Evolutionary conservation across 352 stramenopile genomes (phyloP).

Genomic region (Phytophthora nicotianae): DNA sequence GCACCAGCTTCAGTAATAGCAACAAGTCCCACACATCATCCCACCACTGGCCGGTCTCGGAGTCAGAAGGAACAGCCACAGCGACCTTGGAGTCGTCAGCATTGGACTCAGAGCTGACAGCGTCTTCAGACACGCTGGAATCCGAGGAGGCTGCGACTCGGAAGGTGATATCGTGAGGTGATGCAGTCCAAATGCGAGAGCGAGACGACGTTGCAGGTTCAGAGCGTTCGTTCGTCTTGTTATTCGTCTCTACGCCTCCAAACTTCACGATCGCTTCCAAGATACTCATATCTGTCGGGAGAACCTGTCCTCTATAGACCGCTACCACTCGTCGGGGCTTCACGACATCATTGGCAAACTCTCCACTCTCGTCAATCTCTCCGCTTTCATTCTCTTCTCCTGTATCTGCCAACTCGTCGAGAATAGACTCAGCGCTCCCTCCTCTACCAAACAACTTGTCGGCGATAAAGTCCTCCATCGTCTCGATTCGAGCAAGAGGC

Average conservation of each 20-base stretch:
- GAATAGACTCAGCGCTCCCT: slow-evolving; percentile 26
- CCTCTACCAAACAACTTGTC: slow-evolving; percentile 65
- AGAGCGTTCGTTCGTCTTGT: slow-evolving; percentile 8
- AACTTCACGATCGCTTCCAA: slow-evolving; percentile 75
- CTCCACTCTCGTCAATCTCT: slow-evolving; percentile 28
- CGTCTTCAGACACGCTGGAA: slow-evolving; percentile 12
- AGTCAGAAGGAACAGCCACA: slow-evolving; percentile 2
- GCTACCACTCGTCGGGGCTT: slow-evolving; percentile 51
- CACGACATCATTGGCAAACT: slow-evolving; percentile 32
- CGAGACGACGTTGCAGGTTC: slow-evolving; percentile 5
- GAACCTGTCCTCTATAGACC: slow-evolving; percentile 39
- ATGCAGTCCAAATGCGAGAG: slow-evolving; percentile 45
- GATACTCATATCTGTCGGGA: slow-evolving; percentile 57
- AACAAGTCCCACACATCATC: slow-evolving; percentile 71
- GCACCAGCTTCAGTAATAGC: slow-evolving; percentile 50
- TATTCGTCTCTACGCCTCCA: slow-evolving; percentile 7
- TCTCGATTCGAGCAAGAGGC: slow-evolving; percentile 74
- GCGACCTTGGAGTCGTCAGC: slow-evolving; percentile 8
- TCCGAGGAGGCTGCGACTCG: slow-evolving; percentile 37
- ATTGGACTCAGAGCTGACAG: neutral
- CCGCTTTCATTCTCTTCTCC: slow-evolving; percentile 25
- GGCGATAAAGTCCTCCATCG: slow-evolving; percentile 77
- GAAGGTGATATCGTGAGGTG: slow-evolving; percentile 69
- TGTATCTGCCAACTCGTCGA: slow-evolving; percentile 37
- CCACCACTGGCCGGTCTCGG: slow-evolving; percentile 40